Percentiles rank a stretch among this genome's conserved stretches.
phyloP scores from a whole-genome alignment of 495 filamentous ascomycete species.

The Xylaria palmicola region DNA sequence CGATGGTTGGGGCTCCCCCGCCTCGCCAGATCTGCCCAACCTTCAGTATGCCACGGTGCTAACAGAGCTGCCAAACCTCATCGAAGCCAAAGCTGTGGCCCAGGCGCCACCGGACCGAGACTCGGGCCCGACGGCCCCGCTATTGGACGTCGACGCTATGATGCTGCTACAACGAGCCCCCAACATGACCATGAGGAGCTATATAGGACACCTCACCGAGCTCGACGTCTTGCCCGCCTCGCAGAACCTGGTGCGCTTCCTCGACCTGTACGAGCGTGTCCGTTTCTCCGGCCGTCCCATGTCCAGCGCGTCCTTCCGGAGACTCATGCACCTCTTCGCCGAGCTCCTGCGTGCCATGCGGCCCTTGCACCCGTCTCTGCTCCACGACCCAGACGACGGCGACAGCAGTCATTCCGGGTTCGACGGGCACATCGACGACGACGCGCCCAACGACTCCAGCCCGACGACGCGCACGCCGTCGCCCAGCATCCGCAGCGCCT shows the following conservation, averaged over 20 bases:
- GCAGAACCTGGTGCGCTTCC: slow-evolving; percentile 59
- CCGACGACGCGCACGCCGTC: slow-evolving; percentile 20
- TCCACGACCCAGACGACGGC: slow-evolving; percentile 35
- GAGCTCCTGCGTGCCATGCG: slow-evolving; percentile 77
- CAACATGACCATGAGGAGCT: slow-evolving; percentile 77
- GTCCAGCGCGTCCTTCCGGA: slow-evolving; percentile 68
- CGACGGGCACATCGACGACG: slow-evolving; percentile 48
- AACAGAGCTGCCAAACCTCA: slow-evolving; percentile 81
- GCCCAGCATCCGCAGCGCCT: slow-evolving; percentile 19
- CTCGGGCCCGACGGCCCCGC: slow-evolving; percentile 39
- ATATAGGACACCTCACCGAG: slow-evolving; percentile 66
- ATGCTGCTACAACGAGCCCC: slow-evolving; percentile 68
- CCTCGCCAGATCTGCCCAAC: slow-evolving; percentile 69
- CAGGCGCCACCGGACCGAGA: slow-evolving; percentile 65
- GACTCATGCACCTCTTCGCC: slow-evolving; percentile 83
- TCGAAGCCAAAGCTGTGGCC: slow-evolving; percentile 89
- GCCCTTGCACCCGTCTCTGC: slow-evolving; percentile 51
- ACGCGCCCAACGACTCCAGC: slow-evolving; percentile 37
- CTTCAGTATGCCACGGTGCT: slow-evolving; percentile 81
- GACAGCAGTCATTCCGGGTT: slow-evolving; percentile 33
- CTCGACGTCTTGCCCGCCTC: slow-evolving; percentile 63
- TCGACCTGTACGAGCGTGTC: slow-evolving; percentile 76
- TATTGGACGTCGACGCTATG: slow-evolving; percentile 59
- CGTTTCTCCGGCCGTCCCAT: slow-evolving; percentile 65
- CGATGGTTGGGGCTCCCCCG: slow-evolving; percentile 84